Percentiles rank a stretch among this genome's conserved stretches.
phyloP scores from a whole-genome alignment of 2,329 filamentous ascomycete genomes.

The Penicillium vulpinum region DNA sequence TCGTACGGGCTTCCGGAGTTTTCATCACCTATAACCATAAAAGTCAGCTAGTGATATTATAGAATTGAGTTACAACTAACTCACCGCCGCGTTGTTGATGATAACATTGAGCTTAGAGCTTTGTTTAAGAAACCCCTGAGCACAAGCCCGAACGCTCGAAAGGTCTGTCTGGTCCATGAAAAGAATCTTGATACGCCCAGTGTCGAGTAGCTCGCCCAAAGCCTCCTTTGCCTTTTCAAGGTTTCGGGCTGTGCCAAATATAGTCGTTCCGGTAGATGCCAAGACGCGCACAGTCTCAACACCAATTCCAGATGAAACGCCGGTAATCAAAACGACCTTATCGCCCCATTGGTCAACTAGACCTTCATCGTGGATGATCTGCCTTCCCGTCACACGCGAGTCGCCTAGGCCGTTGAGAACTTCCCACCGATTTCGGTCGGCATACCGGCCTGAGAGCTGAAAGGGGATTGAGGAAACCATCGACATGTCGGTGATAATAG shows the following conservation, averaged over 20 bases:
- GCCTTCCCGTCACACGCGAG: too few species aligned
- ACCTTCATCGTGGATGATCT: conserved; percentile 28
- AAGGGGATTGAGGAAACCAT: too few species aligned
- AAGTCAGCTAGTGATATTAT: too few species aligned
- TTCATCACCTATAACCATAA: conserved; percentile 11
- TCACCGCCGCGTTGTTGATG: conserved; percentile 37
- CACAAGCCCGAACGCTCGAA: conserved; percentile 35
- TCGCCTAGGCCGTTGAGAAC: too few species aligned
- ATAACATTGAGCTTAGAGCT: conserved; percentile 29
- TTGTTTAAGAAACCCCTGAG: conserved; percentile 31
- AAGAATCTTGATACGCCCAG: conserved; percentile 38
- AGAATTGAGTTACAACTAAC: too few species aligned
- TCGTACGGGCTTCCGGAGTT: conserved; percentile 21
- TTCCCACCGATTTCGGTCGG: too few species aligned
- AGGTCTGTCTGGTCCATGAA: conserved; percentile 34
- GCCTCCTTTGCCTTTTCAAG: conserved; percentile 42
- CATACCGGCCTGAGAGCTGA: too few species aligned
- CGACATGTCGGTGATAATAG: too few species aligned
- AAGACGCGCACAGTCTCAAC: conserved; percentile 49
- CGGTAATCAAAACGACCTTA: conserved; percentile 47
- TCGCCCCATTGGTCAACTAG: conserved; percentile 21
- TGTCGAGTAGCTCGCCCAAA: conserved; percentile 30
- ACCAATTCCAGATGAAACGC: conserved; percentile 48
- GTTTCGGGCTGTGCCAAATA: conserved; percentile 49
- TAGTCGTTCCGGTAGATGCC: conserved; percentile 46